Evolutionary conservation across 2,329 filamentous ascomycete species (phyloP), one percentile per base, ranked within the genome.

Genomic region (Penicillium sp.): DNA sequence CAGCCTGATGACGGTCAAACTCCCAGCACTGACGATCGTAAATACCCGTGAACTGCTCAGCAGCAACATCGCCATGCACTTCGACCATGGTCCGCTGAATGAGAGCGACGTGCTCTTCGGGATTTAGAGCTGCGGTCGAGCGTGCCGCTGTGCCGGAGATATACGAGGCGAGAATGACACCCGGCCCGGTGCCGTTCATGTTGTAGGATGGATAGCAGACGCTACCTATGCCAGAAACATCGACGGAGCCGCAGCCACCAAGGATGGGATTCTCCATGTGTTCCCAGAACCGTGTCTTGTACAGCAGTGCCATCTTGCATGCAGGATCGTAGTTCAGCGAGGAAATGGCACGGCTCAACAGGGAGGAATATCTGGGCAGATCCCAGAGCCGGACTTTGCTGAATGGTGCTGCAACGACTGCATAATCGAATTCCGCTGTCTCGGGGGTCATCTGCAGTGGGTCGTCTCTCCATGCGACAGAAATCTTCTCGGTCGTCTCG

Each of bases 11-110:
- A 61, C 85, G 83, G 64, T 91, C 87, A 8, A 83, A 73, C 56
- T 84, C 79, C 89, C 89, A 91, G 79, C 89, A 91, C 54, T 85
- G 83, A 1, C 89, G 81, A 60, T 88, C 83, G 68, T 86, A 89
- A 38, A 83, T 83, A 51, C 89, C 89, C 0, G 88, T 91, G 69
- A 83, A 91, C 70, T 90, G 81, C 60, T 88, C 82, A 1, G 78
- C 75, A 0, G 86, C 87, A 35, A 88, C 77, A 0, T 81, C 75
- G 4, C 88, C 88, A 70, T 91, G 88, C n/a, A 89, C 83, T 72
- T 89, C 85, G 15, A 85, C 79, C 85, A 91, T 90, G 22, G 88
- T 85, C 45, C 89, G 84, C 63, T 89, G 82, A 1, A 88, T 83
- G 58, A 86, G 82, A 17, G 85, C 83, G 2, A 90, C 85, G 69